Evolutionary conservation across 768 basidiomycete species (phyloP).

Genomic region (Lactifluus pinguis): DNA sequence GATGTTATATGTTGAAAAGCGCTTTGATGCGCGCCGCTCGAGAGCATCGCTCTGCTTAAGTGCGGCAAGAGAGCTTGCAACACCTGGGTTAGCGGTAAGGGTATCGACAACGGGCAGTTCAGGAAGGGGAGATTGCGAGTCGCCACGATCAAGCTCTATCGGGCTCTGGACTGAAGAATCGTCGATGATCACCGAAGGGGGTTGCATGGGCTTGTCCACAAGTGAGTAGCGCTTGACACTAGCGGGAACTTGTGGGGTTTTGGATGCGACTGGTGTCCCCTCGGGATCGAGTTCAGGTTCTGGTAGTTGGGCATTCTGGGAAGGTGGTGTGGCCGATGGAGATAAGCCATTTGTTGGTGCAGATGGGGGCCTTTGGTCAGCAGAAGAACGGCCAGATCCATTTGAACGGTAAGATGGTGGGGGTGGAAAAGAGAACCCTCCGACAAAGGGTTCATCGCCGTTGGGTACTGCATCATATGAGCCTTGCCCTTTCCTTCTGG

Average conservation of each 20-base stretch:
- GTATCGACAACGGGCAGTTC: conserved; percentile 31
- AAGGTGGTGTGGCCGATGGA: conserved; percentile 7
- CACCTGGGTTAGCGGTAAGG: conserved; percentile 36
- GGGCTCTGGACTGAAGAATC: conserved; percentile 29
- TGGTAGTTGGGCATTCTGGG: conserved; percentile 10
- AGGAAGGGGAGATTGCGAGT: conserved; percentile 26
- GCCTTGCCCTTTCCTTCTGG: conserved; percentile 22
- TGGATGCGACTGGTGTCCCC: conserved; percentile 24
- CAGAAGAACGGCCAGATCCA: conserved; percentile 3
- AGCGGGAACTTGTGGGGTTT: conserved; percentile 44
- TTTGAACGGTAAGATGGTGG: conserved; percentile 6
- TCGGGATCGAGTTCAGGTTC: conserved; percentile 17
- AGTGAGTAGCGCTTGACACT: conserved; percentile 74
- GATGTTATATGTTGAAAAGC: conserved; percentile 92
- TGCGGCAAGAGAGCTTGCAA: conserved; percentile 78
- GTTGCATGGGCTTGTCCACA: conserved; percentile 54
- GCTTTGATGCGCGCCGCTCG: conserved; percentile 88
- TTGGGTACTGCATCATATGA: conserved; percentile 14
- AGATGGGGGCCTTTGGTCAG: conserved; percentile 3
- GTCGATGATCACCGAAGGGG: conserved; percentile 47
- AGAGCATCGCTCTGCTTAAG: conserved; percentile 80
- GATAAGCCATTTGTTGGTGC: background rate
- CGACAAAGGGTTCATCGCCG: conserved; percentile 39
- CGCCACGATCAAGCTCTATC: conserved; percentile 18
- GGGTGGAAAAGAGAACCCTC: conserved; percentile 36